Evolutionary conservation across 768 basidiomycete genomes (phyloP).

Genomic region (Tubosaeta brunneosetosa): DNA sequence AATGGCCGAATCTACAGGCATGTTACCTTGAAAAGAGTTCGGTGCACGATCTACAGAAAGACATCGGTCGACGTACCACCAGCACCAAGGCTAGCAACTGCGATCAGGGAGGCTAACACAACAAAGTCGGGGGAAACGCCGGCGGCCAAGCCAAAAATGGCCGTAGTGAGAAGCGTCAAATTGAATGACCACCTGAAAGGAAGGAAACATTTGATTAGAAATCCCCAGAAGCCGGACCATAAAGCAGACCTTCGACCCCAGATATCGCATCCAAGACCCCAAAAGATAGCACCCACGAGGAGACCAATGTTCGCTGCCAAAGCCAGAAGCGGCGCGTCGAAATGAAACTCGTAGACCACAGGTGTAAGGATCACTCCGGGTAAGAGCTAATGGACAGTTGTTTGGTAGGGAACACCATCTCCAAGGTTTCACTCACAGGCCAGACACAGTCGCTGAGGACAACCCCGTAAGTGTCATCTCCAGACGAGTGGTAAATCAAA

Average conservation of each 20-base stretch:
- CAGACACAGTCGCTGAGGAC: slow-evolving; percentile 32
- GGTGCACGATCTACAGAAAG: neutral
- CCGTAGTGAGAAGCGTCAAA: slow-evolving; percentile 49
- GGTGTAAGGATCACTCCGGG: slow-evolving; percentile 45
- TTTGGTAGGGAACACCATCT: neutral
- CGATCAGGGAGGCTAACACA: slow-evolving; percentile 44
- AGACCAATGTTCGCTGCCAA: slow-evolving; percentile 52
- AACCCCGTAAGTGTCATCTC: neutral
- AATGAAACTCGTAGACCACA: slow-evolving; percentile 45
- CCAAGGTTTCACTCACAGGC: slow-evolving; percentile 29
- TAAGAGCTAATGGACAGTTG: slow-evolving; percentile 7
- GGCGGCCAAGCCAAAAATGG: slow-evolving; percentile 48
- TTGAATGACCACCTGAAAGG: slow-evolving; percentile 46
- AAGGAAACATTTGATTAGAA: neutral
- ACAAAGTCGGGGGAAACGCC: slow-evolving; percentile 45
- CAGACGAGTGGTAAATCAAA: too few species aligned
- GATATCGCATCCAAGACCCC: slow-evolving; percentile 47
- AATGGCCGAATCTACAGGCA: slow-evolving; percentile 52
- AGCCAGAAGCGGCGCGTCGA: slow-evolving; percentile 43
- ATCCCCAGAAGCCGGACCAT: neutral
- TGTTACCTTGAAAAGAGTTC: slow-evolving; percentile 35
- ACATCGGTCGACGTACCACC: slow-evolving; percentile 32
- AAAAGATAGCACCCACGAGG: slow-evolving; percentile 45
- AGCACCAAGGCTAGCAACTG: slow-evolving; percentile 43
- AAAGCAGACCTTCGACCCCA: slow-evolving; percentile 43